Evolutionary conservation across 2,329 filamentous ascomycete genomes (phyloP).

Genomic region (Beauveria varroae): DNA sequence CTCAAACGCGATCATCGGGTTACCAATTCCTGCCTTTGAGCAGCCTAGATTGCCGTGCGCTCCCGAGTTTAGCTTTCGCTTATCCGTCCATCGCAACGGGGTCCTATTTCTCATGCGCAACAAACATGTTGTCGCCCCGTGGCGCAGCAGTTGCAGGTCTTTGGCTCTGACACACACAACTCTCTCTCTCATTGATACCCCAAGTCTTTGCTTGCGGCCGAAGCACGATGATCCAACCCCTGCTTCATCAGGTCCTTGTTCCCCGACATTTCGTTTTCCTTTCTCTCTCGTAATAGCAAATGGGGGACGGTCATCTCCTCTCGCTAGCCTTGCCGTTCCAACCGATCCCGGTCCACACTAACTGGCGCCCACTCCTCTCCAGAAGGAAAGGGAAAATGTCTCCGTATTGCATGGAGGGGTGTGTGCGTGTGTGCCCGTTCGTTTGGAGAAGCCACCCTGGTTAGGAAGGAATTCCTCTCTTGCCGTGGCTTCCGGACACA

Average conservation of each 20-base stretch:
- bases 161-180: not conserved
- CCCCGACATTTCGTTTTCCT: not conserved
- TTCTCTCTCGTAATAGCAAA: constrained; percentile 3
- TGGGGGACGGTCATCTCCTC: constrained; percentile 1
- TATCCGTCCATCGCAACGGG: not conserved
- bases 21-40: not conserved
- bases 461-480: not conserved
- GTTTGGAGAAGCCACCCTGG: not conserved
- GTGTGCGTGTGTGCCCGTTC: not conserved
- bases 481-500: constrained; percentile 7
- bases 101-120: not conserved
- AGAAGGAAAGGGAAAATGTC: not conserved
- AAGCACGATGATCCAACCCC: not conserved
- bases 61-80: not conserved
- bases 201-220: not conserved
- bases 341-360: constrained; percentile 10
- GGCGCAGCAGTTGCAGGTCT: not conserved
- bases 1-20: not conserved
- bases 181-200: not conserved
- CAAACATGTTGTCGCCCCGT: not conserved
- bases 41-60: not conserved
- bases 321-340: constrained; percentile 11
- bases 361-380: not conserved
- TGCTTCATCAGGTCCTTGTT: not conserved
- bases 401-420: not conserved